These are phyloP conservation scores for Volvox carteri DNA, from an alignment of 163 green algal species.

Conservation along the genomic window DNA sequence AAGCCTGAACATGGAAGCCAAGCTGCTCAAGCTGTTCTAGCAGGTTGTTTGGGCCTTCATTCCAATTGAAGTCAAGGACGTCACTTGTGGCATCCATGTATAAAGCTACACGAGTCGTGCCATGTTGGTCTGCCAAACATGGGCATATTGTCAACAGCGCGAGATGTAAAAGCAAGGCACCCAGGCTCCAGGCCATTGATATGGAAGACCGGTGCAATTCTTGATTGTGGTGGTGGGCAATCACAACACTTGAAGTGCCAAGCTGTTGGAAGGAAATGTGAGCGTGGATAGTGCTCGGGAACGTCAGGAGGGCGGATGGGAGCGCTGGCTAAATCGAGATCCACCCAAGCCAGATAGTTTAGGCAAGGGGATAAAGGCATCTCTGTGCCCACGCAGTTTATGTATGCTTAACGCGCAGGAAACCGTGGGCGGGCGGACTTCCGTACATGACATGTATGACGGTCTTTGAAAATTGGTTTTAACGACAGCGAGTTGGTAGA, in stretches of 20 bases:
- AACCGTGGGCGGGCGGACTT: constrained; percentile 12
- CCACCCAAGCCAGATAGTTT: background rate
- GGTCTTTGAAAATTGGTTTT: too few species aligned
- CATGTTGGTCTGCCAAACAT: background rate
- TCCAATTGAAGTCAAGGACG: background rate
- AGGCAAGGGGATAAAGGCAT: background rate
- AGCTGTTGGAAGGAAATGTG: background rate
- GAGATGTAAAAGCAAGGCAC: background rate
- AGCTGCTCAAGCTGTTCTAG: background rate
- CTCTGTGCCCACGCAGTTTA: background rate
- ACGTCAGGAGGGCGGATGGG: background rate
- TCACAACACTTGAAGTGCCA: background rate
- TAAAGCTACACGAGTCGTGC: background rate
- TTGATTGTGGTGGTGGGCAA: background rate
- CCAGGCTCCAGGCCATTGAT: background rate
- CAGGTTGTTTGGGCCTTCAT: background rate
- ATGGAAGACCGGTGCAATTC: background rate
- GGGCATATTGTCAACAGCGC: background rate
- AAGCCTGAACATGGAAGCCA: background rate
- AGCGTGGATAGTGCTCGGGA: background rate
- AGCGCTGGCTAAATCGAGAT: background rate
- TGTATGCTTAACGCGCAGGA: background rate
- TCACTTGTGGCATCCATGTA: background rate
- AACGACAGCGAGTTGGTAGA: too few species aligned
- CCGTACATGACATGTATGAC: background rate